Evolutionary conservation across 2,329 filamentous ascomycete genomes (phyloP).

Genomic region (Neurospora sp.): DNA sequence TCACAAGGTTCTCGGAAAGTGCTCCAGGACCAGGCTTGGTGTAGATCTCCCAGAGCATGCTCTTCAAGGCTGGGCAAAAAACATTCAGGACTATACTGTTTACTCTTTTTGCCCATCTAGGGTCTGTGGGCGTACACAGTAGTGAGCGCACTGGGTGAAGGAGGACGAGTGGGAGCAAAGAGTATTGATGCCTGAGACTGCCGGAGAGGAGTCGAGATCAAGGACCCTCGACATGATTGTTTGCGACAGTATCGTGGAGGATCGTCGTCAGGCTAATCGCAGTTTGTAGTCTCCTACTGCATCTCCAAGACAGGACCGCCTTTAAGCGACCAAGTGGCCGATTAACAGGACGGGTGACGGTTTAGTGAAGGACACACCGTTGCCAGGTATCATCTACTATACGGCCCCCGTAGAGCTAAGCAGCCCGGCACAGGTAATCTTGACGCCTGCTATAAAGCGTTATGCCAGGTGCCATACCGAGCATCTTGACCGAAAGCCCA

Average conservation of each 20-base stretch:
- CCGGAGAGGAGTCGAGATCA: background rate
- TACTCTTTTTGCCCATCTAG: background rate
- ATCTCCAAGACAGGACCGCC: background rate
- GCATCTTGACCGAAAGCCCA: background rate
- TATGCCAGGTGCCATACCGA: background rate
- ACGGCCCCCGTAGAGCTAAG: too few species aligned
- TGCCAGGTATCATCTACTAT: background rate
- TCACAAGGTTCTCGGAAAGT: background rate
- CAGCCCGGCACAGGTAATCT: background rate
- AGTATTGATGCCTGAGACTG: background rate
- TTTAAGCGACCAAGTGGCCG: background rate
- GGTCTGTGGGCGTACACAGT: background rate
- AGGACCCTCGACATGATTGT: background rate
- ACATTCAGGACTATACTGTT: background rate
- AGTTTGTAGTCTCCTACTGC: background rate
- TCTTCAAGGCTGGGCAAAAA: background rate
- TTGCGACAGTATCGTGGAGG: background rate
- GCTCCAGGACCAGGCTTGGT: background rate
- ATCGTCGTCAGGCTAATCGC: background rate
- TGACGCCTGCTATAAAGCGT: background rate
- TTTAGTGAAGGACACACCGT: background rate
- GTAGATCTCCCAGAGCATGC: background rate
- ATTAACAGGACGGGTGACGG: background rate
- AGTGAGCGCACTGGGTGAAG: background rate
- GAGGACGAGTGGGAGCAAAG: background rate